These are phyloP conservation scores for Trichophyton equinum DNA, from an alignment of 2,329 filamentous ascomycete genomes.

Conservation along the genomic window DNA sequence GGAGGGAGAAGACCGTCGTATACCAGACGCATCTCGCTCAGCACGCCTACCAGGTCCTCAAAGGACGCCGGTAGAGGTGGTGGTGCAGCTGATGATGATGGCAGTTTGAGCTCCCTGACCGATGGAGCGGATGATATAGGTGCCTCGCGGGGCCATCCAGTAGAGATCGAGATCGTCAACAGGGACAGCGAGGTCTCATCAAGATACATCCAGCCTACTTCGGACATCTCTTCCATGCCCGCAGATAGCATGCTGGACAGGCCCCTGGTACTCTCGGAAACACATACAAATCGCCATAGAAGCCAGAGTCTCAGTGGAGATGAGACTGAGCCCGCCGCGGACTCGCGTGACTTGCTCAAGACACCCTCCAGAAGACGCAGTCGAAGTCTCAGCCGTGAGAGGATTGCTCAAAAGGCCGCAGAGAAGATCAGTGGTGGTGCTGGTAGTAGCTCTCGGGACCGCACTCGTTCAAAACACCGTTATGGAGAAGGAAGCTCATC, in stretches of 20 bases:
- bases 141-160: conserved; percentile 48
- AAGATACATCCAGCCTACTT: conserved; percentile 55
- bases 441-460: conserved; percentile 26
- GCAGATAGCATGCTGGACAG: conserved; percentile 58
- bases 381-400: conserved; percentile 48
- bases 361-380: conserved; percentile 44
- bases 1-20: conserved; percentile 59
- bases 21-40: conserved; percentile 54
- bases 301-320: conserved; percentile 55
- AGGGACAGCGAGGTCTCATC: conserved; percentile 56
- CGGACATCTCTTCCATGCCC: conserved; percentile 77
- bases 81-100: conserved; percentile 29
- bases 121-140: conserved; percentile 67
- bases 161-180: conserved; percentile 76
- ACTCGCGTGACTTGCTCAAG: conserved; percentile 35
- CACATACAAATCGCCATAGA: conserved; percentile 30
- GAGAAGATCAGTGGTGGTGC: conserved; percentile 43
- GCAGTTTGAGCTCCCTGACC: conserved; percentile 48
- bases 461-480: conserved; percentile 30
- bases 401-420: conserved; percentile 55
- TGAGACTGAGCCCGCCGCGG: conserved; percentile 9
- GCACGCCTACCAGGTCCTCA: conserved; percentile 29
- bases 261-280: conserved; percentile 33
- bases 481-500: conserved; percentile 32
- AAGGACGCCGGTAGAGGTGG: conserved; percentile 20